Evolutionary conservation across 495 filamentous ascomycete genomes (phyloP).

Genomic region (Schizothecium vesticola): DNA sequence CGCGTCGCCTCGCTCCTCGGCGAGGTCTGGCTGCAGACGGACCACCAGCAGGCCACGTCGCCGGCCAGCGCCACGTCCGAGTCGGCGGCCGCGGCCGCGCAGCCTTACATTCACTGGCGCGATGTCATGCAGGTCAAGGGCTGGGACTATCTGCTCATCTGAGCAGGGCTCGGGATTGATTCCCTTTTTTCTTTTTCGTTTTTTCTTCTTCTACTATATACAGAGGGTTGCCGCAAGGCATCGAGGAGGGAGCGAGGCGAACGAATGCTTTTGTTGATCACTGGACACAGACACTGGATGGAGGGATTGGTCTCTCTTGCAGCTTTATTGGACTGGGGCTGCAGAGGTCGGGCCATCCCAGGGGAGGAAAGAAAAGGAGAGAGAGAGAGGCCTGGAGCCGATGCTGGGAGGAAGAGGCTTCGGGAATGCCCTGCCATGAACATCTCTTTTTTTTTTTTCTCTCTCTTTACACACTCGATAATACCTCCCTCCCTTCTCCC

Average conservation of each 20-base stretch:
- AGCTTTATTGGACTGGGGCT: conserved; percentile 17
- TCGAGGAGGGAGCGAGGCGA: neutral
- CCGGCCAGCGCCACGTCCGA: conserved; percentile 33
- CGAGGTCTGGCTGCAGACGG: conserved; percentile 75
- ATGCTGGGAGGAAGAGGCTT: neutral
- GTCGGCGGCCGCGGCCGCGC: conserved; percentile 29
- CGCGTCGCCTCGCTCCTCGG: conserved; percentile 71
- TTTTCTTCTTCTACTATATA: conserved; percentile 4
- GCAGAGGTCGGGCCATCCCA: neutral
- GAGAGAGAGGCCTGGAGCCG: neutral
- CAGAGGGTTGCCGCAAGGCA: conserved; percentile 29
- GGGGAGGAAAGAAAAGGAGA: neutral
- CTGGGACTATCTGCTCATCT: conserved; percentile 92
- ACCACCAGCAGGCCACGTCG: conserved; percentile 42
- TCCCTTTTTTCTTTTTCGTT: conserved; percentile 8
- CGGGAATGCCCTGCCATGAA: neutral
- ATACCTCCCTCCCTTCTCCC: neutral
- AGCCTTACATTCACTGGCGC: conserved; percentile 77
- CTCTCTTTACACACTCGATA: neutral
- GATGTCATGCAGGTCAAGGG: conserved; percentile 88
- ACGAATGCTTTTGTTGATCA: conserved; percentile 6
- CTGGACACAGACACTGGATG: conserved; percentile 4
- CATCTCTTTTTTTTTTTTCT: conserved; percentile 1
- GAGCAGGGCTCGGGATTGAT: conserved; percentile 22
- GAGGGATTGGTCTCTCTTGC: conserved; percentile 4